A percentile compares a stretch with the other conserved stretches of the same genome.
Evolutionary conservation across 163 green algal genomes (phyloP).

Genomic region (Chlamydomonas reinhardtii): DNA sequence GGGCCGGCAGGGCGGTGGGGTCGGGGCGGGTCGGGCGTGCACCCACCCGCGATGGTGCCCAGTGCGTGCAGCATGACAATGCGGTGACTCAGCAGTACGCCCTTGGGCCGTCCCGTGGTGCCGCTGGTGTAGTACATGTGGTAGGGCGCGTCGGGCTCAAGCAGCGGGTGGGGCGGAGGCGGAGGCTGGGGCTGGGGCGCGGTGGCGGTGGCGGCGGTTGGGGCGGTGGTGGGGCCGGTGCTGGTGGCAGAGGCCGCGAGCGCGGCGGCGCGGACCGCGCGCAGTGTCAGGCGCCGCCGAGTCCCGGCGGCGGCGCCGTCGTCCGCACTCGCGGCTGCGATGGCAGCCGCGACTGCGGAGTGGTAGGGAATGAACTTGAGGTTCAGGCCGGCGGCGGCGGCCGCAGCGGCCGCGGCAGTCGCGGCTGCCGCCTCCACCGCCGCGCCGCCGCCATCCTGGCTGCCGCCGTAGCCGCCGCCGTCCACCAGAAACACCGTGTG

Average conservation of each 20-base stretch:
- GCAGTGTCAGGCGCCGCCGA: background rate
- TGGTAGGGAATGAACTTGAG: slow-evolving; percentile 16
- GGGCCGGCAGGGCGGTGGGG: too few relatives aligned
- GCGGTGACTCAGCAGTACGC: slow-evolving; percentile 83
- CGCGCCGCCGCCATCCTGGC: background rate
- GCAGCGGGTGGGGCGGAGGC: background rate
- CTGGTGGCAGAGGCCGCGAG: background rate
- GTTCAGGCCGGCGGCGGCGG: background rate
- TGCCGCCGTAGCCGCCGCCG: background rate
- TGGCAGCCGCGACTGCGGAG: background rate
- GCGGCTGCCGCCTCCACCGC: background rate
- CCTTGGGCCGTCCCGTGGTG: slow-evolving; percentile 89
- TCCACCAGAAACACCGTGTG: slow-evolving; percentile 48
- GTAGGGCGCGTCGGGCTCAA: slow-evolving; percentile 65
- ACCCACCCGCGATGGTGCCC: slow-evolving; percentile 79
- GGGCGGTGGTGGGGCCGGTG: background rate
- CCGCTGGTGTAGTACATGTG: slow-evolving; percentile 90
- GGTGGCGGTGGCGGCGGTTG: background rate
- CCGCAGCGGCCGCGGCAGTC: slow-evolving; percentile 14
- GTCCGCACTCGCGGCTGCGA: too few relatives aligned
- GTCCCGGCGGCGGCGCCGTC: background rate
- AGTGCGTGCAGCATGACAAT: slow-evolving; percentile 85
- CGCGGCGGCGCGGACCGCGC: background rate
- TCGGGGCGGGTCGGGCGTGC: too few relatives aligned
- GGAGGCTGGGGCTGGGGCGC: background rate